These are phyloP conservation scores for Aspergillus brunneoviolaceus DNA, from an alignment of 2,329 filamentous ascomycete genomes.

Conservation along the genomic window DNA sequence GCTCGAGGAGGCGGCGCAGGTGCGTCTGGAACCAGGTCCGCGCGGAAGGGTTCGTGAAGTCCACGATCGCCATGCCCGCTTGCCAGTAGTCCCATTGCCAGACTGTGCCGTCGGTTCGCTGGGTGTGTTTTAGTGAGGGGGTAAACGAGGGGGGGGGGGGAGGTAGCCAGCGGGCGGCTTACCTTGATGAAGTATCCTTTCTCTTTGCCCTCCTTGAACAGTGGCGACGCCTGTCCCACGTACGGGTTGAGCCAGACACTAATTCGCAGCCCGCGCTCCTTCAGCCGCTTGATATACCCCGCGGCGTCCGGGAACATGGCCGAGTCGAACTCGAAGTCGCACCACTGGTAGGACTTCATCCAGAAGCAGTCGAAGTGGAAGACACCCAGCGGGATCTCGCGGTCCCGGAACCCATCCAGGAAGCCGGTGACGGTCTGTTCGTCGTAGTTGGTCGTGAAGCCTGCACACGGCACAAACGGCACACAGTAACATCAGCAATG, in stretches of 20 bases:
- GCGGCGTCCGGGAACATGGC: conserved; percentile 68
- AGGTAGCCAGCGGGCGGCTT: not conserved
- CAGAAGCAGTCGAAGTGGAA: conserved; percentile 80
- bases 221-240: conserved; percentile 65
- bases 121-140: not conserved
- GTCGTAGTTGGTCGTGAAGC: conserved; percentile 72
- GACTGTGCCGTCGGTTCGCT: conserved; percentile 64
- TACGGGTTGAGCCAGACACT: conserved; percentile 78
- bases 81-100: conserved; percentile 80
- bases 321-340: conserved; percentile 69
- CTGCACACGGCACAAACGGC: conserved; percentile 26
- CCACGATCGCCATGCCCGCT: conserved; percentile 71
- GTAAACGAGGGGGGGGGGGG: not conserved
- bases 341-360: conserved; percentile 74
- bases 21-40: conserved; percentile 64
- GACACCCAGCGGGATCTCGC: conserved; percentile 65
- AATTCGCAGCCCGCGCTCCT: conserved; percentile 64
- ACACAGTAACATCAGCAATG: not conserved
- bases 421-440: conserved; percentile 66
- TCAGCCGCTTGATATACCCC: conserved; percentile 63
- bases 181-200: conserved; percentile 67
- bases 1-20: conserved; percentile 63
- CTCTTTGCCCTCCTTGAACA: conserved; percentile 62
- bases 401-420: conserved; percentile 66
- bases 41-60: conserved; percentile 71